Conservation (phyloP, 108 stramenopile genomes). For the Hondaea fermentalgiana region DNA sequence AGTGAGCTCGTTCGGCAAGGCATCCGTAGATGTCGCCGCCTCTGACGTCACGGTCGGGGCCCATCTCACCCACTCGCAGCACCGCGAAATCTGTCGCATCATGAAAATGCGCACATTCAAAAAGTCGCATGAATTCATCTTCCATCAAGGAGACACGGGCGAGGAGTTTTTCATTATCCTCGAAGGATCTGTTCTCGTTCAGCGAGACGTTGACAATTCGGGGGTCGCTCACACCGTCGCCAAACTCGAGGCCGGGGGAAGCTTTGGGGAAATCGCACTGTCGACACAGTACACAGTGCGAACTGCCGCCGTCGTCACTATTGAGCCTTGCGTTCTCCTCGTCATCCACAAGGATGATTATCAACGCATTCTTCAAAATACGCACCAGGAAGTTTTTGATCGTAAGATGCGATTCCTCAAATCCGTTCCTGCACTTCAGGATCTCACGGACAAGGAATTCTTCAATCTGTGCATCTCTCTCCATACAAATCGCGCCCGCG, state of each 20-base stretch:
- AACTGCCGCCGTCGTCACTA: not conserved
- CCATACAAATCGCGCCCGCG: not conserved
- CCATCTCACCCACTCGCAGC: not conserved
- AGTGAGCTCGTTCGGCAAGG: not conserved
- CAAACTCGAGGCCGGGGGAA: not conserved
- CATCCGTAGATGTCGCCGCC: not conserved
- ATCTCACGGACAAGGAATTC: constrained; percentile 6
- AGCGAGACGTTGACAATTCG: not conserved
- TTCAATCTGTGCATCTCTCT: not conserved
- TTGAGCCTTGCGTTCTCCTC: not conserved
- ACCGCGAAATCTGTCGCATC: not conserved
- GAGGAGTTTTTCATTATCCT: constrained; percentile 5
- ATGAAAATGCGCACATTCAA: not conserved
- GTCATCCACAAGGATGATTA: constrained; percentile 2
- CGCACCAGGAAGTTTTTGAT: not conserved
- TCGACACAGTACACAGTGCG: not conserved
- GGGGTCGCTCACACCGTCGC: not conserved
- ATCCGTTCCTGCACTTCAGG: not conserved
- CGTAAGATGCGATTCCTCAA: not conserved
- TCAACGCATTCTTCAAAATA: not conserved
- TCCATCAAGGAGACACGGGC: not conserved
- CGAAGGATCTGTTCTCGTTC: not conserved
- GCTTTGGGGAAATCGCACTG: not conserved
- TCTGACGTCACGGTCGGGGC: not conserved
- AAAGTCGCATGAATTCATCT: not conserved